Base-by-base conservation (phyloP, 768 basidiomycete species). In the Termitomyces titanicus region DNA sequence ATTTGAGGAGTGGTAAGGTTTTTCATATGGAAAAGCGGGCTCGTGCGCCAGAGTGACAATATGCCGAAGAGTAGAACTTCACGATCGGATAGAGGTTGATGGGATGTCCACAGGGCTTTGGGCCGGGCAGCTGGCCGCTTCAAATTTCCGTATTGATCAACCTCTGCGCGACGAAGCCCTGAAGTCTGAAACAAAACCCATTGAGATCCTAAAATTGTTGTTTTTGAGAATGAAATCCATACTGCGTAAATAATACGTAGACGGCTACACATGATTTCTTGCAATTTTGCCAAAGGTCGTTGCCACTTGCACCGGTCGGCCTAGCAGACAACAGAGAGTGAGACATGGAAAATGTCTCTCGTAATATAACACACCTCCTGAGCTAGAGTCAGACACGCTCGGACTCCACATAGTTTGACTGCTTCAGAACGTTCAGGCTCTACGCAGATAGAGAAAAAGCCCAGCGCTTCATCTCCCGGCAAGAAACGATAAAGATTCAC, bases 351-450 rank as follows among this genome's bases (percentile, higher is more conserved):
- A 37, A 42, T 31, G n/a, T 27, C 27, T 22, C 31, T 25, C 35
- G 47, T 20, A 44, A 52, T 27, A 17, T 8, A 15, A 61, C 71
- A 54, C 63, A 85, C 88, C 74, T 94, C 91, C 50, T 82, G 76
- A 7, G 79, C 73, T 31, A 93, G 66, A 0, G 84, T 88, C 38
- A 89, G 69, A 61, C 80, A 85, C 2, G 92, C 89, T 58, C 86
- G 84, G 51, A 94, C 76, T 2, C 80, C 92, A 55, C 83, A 82
- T 11, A 87, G 81, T 73, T 94, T 94, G 61, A 91, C 82, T 1
- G 87, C 86, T 24, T 92, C 89, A 1, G 89, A 87, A 29, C 88
- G 81, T 61, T 92, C 88, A 9, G 91, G 83, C 53, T 88, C 84
- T 39, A 92, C 66, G 58, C 90, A 89, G 13, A 74, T 73, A 20